These are phyloP conservation scores for Pseudozyma pruni DNA, from an alignment of 1,284 basidiomycete genomes.

Conservation along the genomic window DNA sequence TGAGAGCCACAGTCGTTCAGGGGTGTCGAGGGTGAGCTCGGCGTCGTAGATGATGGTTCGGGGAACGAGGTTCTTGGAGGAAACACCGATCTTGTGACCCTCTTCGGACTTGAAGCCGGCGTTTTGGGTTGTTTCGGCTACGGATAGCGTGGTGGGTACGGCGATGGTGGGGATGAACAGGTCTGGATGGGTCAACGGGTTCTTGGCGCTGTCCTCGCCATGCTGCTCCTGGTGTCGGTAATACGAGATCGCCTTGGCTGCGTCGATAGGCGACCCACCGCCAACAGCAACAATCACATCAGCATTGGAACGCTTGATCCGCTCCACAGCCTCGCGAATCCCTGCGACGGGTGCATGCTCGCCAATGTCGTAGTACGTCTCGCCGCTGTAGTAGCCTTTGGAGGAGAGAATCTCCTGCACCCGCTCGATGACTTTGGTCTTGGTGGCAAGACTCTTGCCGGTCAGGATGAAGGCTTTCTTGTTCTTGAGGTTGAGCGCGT, in stretches of 20 bases:
- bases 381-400: conserved; percentile 38
- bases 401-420: conserved; percentile 31
- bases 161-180: conserved; percentile 72
- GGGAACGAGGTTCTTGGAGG: conserved; percentile 64
- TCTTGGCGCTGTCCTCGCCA: conserved; percentile 26
- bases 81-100: conserved; percentile 76
- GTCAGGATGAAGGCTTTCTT: conserved; percentile 55
- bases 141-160: conserved; percentile 82
- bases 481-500: conserved; percentile 25
- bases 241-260: conserved; percentile 69
- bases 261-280: conserved; percentile 82
- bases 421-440: conserved; percentile 45
- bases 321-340: conserved; percentile 72
- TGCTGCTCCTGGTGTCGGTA: conserved; percentile 35
- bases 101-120: conserved; percentile 81
- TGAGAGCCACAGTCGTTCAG: conserved; percentile 81
- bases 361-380: conserved; percentile 79
- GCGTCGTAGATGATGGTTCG: conserved; percentile 79
- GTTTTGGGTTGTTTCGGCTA: conserved; percentile 75
- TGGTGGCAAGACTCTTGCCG: conserved; percentile 50
- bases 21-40: conserved; percentile 78
- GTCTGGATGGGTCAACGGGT: conserved; percentile 10
- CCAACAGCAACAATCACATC: conserved; percentile 75
- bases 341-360: conserved; percentile 79
- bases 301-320: conserved; percentile 73